A percentile compares a stretch with the other conserved stretches of the same genome.
These are phyloP conservation scores for Periconia sp. DNA, from an alignment of 2,329 filamentous ascomycete genomes.

Conservation along the genomic window DNA sequence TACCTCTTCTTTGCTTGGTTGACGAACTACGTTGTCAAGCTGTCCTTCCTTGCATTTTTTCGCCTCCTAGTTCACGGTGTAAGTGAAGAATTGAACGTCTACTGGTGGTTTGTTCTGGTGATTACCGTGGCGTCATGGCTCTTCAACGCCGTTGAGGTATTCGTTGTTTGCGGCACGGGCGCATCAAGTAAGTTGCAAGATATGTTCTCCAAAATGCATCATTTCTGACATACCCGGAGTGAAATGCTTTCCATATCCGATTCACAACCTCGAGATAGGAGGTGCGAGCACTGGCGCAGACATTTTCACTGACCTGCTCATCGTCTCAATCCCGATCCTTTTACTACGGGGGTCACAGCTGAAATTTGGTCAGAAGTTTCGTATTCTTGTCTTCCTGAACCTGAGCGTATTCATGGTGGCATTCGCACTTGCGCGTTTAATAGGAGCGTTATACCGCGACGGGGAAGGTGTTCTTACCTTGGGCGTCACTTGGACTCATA, in stretches of 20 bases:
- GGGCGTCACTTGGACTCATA: background rate
- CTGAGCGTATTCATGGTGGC: constrained; percentile 1
- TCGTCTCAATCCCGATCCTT: constrained; percentile 6
- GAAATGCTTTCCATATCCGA: constrained; percentile 6
- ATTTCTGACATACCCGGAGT: no score
- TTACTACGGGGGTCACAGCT: constrained; percentile 2
- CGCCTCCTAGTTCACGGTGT: constrained; percentile 1
- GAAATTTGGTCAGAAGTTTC: constrained; percentile 3
- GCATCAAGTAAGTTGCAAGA: no score
- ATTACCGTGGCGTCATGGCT: constrained; percentile 1
- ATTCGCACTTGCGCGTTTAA: background rate
- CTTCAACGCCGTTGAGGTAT: constrained; percentile 1
- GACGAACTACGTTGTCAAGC: constrained; percentile 1
- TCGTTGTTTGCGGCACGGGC: background rate
- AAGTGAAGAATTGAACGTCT: background rate
- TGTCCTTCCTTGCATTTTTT: constrained; percentile 9
- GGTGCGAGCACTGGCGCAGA: background rate
- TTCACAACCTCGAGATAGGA: background rate
- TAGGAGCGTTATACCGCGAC: background rate
- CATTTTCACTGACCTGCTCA: constrained; percentile 2
- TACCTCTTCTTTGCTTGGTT: constrained; percentile 6
- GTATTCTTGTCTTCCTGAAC: constrained; percentile 5
- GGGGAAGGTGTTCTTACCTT: background rate
- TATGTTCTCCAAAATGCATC: no score
- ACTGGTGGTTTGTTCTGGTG: constrained; percentile 1